Evolutionary conservation across 768 basidiomycete genomes (phyloP), one percentile per base, ranked within the genome.

Genomic region (Lactifluus subvellereus): DNA sequence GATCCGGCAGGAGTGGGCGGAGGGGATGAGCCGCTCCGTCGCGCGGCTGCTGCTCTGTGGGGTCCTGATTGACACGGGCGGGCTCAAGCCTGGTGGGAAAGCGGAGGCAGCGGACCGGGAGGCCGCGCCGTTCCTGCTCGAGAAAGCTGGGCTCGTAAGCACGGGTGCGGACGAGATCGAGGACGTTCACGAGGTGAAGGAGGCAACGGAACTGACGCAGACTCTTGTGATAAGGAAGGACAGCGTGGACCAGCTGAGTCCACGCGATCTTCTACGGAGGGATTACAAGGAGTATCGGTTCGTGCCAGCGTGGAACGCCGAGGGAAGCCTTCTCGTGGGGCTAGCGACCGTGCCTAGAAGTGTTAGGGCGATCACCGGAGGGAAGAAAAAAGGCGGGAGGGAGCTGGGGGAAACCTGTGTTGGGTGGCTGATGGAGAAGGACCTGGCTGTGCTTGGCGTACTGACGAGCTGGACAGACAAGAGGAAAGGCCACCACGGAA

Each of bases 241-340:
- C 4, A 82, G 87, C 61, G 77, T 98, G 9, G 82, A 83, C 1
- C 80, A 84, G 65, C 79, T 98, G 18, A 77, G 76, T 8, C 83
- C 84, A 0, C 79, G 82, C 60, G 94, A 98, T 70, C 82, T 98
- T 20, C 80, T 99, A 5, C 80, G 93, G 13, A 78, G 97, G n/a
- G 97, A 99, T 75, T 99, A 94, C 79, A 98, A 99, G 72, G 86
- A 96, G 67, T 96, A 94, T 70, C 71, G 73, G 1, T 73, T 84
- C 61, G 73, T 76, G 0, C 80, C 86, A 2, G 70, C 77, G 1
- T 80, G 79, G 76, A 71, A 74, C 4, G 62, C 72, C 0, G 72
- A 71, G 18, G 62, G 69, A 33, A 70, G 75, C 8, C 76, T 91
- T 45, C 82, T 80, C 60, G 85, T 85, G 1, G 94, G 96, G 6